A percentile compares a stretch with the other conserved stretches of the same genome.
phyloP scores from a whole-genome alignment of 2,329 filamentous ascomycete species.

The Fusarium tanahbumbuense region DNA sequence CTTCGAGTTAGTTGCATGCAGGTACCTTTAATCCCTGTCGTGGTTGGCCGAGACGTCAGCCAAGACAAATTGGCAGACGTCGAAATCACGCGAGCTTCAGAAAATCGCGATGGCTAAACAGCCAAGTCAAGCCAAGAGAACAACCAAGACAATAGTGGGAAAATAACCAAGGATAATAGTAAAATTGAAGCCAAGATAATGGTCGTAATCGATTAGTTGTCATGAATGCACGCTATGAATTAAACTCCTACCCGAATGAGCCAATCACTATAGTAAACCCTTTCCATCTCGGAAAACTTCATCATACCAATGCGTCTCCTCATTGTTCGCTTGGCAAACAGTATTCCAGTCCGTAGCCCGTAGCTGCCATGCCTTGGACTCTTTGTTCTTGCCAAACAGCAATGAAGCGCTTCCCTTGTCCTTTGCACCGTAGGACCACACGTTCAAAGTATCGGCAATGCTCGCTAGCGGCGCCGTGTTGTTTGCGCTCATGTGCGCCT shows the following conservation, averaged over 20 bases:
- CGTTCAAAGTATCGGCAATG: slow-evolving; percentile 24
- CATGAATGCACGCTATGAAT: slow-evolving; percentile 40
- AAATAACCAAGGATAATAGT: neutral
- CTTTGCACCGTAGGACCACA: slow-evolving; percentile 32
- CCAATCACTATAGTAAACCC: slow-evolving; percentile 28
- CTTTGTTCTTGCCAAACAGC: slow-evolving; percentile 40
- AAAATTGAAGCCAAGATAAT: neutral
- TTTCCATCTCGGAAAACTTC: slow-evolving; percentile 42
- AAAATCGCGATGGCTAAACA: neutral
- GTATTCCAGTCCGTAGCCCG: slow-evolving; percentile 38
- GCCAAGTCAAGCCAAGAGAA: neutral
- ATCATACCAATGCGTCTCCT: slow-evolving; percentile 35
- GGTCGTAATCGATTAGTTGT: slow-evolving; percentile 3
- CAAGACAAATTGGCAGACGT: slow-evolving; percentile 23
- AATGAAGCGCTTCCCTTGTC: slow-evolving; percentile 20
- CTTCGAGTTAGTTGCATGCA: slow-evolving; percentile 7
- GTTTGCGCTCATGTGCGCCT: slow-evolving; percentile 33
- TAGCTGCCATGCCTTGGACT: slow-evolving; percentile 34
- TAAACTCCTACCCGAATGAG: slow-evolving; percentile 23
- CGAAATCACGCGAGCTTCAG: neutral
- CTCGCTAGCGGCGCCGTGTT: slow-evolving; percentile 26
- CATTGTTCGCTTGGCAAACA: slow-evolving; percentile 34
- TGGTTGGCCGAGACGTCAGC: slow-evolving; percentile 14
- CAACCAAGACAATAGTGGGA: neutral
- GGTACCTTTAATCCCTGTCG: slow-evolving; percentile 17